Base-by-base conservation (phyloP, 345 rosid genomes). In the Tarenaya hassleriana region DNA sequence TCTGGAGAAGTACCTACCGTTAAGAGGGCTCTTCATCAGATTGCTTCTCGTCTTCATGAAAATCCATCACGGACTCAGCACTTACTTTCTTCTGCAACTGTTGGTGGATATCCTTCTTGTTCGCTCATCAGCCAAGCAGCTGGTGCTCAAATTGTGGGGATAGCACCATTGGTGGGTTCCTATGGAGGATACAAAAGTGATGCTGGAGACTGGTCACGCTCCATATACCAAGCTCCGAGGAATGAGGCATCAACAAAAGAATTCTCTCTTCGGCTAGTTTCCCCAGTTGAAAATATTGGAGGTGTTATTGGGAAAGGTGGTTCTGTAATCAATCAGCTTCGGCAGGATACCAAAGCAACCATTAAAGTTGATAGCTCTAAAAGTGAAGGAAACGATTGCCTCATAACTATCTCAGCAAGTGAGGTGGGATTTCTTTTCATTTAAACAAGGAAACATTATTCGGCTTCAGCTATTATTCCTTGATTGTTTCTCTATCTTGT, bases 301-400 rank as follows among this genome's bases (percentile, higher is more conserved):
- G 86, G 85, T 55, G 91, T 94, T 39, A 94, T 88, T 52, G 99
- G 99, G 45, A 94, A 86, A 72, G 95, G 99, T 43, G 97, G 99
- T 54, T 63, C 80, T 41, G 68, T 83, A 57, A 88, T 92, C 68
- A 92, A 85, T 62, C 97, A 88, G 77, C 85, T 85, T 59, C 77
- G 97, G 55, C 95, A 85, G 72, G 98, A 92, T 3, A 76, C 94
- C 16, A 77, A 86, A 61, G 98, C 97, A 8, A 73, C 55, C 19
- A 75, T 92, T 41, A 88, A 92, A 72, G 97, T 92, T 72, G 95
- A 92, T 72, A 85, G 97, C 73, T 72, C 94, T 10, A 60, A 70
- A 63, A 62, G 79, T 42, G 94, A 85, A 63, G 95, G 82, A 74
- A 92, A 84, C 69, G 97, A 92, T 74, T 85, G 95, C 71, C 75